These are phyloP conservation scores for Cenchrus fungigraminus DNA, from an alignment of 176 grass and related monocot species.

Conservation along the genomic window DNA sequence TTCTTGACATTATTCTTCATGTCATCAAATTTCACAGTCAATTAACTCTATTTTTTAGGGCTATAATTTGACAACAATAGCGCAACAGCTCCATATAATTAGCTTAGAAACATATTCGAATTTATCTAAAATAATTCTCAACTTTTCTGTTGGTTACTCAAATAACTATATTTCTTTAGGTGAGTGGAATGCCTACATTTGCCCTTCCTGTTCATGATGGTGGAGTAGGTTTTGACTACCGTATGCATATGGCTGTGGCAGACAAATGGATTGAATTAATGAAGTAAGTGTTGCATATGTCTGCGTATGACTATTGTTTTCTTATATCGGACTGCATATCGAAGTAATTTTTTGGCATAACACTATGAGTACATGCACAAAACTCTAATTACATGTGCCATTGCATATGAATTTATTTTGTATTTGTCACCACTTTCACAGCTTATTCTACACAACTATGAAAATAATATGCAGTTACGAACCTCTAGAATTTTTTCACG, in stretches of 20 bases:
- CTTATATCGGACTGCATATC: slow-evolving; percentile 2
- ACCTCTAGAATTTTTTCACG: neutral
- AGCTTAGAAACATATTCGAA: neutral
- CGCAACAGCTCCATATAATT: neutral
- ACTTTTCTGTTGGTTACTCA: slow-evolving; percentile 11
- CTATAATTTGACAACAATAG: slow-evolving; percentile 5
- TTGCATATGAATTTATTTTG: slow-evolving; percentile 15
- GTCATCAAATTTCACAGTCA: neutral
- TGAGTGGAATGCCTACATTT: slow-evolving; percentile 94
- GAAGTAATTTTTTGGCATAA: neutral
- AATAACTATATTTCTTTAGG: slow-evolving; percentile 59
- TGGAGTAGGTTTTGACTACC: slow-evolving; percentile 88
- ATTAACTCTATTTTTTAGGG: neutral
- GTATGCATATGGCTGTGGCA: slow-evolving; percentile 87
- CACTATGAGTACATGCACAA: neutral
- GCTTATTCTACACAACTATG: slow-evolving; percentile 1
- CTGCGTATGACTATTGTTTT: neutral
- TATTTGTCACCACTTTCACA: neutral
- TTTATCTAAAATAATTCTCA: neutral
- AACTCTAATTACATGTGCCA: slow-evolving; percentile 8
- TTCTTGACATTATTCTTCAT: slow-evolving; percentile 1
- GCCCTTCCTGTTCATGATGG: slow-evolving; percentile 75
- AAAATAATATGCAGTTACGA: neutral
- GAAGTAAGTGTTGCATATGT: slow-evolving; percentile 54
- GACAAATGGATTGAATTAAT: slow-evolving; percentile 97